These are phyloP conservation scores for Xerocomus amazonicus DNA, from an alignment of 1,284 basidiomycete genomes.

Conservation along the genomic window DNA sequence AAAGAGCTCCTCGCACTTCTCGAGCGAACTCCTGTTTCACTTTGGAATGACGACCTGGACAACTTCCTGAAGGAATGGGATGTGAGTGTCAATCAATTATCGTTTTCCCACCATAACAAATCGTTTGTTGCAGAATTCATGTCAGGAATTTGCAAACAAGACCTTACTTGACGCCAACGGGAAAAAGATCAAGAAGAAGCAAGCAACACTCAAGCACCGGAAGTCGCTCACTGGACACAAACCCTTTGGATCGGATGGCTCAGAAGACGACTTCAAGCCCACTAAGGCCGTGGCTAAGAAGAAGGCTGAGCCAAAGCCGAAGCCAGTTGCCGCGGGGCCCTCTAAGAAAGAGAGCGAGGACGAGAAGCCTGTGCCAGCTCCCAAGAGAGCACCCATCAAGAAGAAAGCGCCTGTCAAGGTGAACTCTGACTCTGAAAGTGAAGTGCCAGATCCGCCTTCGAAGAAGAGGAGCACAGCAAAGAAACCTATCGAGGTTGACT, in stretches of 20 bases:
- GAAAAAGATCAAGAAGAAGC: constrained; percentile 73
- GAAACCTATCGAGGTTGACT: constrained; percentile 33
- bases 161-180: constrained; percentile 51
- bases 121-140: constrained; percentile 47
- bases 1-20: constrained; percentile 78
- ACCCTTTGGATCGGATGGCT: constrained; percentile 48
- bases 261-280: constrained; percentile 76
- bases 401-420: constrained; percentile 26
- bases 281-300: constrained; percentile 55
- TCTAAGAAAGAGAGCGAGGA: constrained; percentile 35
- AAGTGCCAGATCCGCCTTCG: constrained; percentile 24
- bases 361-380: constrained; percentile 25
- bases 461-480: constrained; percentile 19
- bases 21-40: constrained; percentile 73
- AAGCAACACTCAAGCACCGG: constrained; percentile 68
- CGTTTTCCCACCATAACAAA: constrained; percentile 4
- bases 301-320: constrained; percentile 35
- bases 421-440: constrained; percentile 38
- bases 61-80: constrained; percentile 83
- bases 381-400: constrained; percentile 34
- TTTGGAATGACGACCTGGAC: constrained; percentile 93
- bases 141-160: constrained; percentile 58
- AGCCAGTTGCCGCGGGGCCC: constrained; percentile 27
- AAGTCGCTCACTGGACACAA: constrained; percentile 60
- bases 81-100: constrained; percentile 42